Percentiles rank a stretch among this genome's conserved stretches.
These are phyloP conservation scores for Acaromyces ingoldii DNA, from an alignment of 1,284 basidiomycete species.

Conservation along the genomic window DNA sequence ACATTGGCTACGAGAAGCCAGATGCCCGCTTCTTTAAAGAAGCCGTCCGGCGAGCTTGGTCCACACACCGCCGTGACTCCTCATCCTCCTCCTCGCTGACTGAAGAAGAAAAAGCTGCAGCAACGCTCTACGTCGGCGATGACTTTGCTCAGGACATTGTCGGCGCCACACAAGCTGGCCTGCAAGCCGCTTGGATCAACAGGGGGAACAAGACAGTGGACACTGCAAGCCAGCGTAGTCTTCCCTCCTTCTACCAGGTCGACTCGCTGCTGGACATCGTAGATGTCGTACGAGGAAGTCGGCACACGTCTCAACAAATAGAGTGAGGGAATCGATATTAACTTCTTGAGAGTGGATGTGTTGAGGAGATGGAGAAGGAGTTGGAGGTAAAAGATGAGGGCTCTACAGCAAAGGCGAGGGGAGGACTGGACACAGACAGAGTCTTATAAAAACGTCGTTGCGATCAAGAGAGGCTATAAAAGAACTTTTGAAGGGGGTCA, in stretches of 20 bases:
- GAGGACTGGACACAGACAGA: background rate
- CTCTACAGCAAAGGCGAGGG: background rate
- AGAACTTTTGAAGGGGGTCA: too few relatives aligned
- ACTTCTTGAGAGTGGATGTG: too few relatives aligned
- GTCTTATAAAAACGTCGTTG: background rate
- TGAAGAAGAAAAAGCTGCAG: background rate
- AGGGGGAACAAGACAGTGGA: too few relatives aligned
- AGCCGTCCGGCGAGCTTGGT: background rate
- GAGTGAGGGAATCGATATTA: too few relatives aligned
- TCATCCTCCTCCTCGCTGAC: background rate
- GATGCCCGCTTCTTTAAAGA: background rate
- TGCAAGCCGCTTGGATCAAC: slow-evolving; percentile 5
- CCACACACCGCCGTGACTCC: background rate
- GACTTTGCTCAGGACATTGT: slow-evolving; percentile 1
- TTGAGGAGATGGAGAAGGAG: background rate
- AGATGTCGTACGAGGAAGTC: background rate
- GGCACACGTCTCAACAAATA: too few relatives aligned
- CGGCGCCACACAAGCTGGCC: background rate
- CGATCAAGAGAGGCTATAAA: background rate
- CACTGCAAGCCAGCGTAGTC: too few relatives aligned
- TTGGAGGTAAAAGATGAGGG: background rate
- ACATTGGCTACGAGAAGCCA: slow-evolving; percentile 2
- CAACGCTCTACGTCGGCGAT: slow-evolving; percentile 1
- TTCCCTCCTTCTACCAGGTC: background rate
- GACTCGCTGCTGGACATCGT: background rate